Conservation (phyloP, 2,329 filamentous ascomycete genomes). For the Pseudocercospora musae region DNA sequence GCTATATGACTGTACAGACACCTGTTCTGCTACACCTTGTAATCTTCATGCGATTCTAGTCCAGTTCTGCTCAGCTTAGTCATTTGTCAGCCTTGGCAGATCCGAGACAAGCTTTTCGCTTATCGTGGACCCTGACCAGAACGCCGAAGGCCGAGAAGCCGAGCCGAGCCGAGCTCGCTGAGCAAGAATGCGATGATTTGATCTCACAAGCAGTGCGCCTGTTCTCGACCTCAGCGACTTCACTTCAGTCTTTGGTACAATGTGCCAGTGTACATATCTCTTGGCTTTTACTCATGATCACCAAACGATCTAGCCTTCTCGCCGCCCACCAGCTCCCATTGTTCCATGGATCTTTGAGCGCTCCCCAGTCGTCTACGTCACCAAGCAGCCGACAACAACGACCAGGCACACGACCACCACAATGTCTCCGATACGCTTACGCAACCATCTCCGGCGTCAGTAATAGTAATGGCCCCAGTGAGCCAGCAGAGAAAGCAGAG, state of each 20-base stretch:
- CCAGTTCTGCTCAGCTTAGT: no score
- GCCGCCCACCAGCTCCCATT: slow-evolving; percentile 29
- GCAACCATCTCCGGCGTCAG: slow-evolving; percentile 33
- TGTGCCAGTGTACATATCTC: slow-evolving; percentile 17
- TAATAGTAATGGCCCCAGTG: slow-evolving; percentile 20
- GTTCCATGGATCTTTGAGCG: slow-evolving; percentile 20
- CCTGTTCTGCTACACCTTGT: no score
- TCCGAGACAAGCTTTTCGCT: not conserved
- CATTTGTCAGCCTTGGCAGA: no score
- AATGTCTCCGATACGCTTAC: slow-evolving; percentile 25
- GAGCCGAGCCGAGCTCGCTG: not conserved
- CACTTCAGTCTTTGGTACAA: slow-evolving; percentile 10
- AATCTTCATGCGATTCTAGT: no score
- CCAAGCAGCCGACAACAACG: slow-evolving; percentile 36
- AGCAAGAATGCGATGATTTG: slow-evolving; percentile 10
- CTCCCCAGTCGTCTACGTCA: slow-evolving; percentile 40
- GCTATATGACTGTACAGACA: no score
- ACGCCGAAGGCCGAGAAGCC: not conserved
- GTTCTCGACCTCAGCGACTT: not conserved
- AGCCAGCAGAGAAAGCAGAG: slow-evolving; percentile 28
- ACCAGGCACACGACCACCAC: slow-evolving; percentile 31
- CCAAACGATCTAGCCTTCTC: slow-evolving; percentile 36
- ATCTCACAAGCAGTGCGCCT: not conserved
- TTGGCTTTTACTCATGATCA: slow-evolving; percentile 35
- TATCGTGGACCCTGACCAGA: not conserved